A percentile compares a stretch with the other conserved stretches of the same genome.
Conservation (phyloP, 73 alveolate genomes). For the Durusdinium trenchii region DNA sequence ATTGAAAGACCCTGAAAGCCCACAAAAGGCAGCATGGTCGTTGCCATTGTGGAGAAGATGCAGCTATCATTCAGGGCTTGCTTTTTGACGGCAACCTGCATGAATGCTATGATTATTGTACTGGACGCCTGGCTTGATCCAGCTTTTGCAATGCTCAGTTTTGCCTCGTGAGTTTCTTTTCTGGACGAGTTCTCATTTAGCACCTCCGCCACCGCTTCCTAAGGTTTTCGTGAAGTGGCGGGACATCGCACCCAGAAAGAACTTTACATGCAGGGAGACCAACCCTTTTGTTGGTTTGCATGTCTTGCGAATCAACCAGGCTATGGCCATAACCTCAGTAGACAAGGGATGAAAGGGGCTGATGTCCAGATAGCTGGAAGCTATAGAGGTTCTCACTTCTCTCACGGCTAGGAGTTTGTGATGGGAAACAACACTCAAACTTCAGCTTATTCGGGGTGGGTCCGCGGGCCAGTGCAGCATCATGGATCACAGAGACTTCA, state of each 20-base stretch:
- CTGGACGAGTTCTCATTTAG: too few species aligned
- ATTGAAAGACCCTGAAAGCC: too few species aligned
- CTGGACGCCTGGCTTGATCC: background rate
- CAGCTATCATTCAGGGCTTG: conserved; percentile 8
- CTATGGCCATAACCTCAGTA: conserved; percentile 35
- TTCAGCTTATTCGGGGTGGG: background rate
- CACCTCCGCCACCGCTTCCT: background rate
- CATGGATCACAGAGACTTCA: background rate
- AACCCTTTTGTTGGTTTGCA: conserved; percentile 37
- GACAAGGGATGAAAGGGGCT: background rate
- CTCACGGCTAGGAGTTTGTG: background rate
- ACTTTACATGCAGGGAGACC: conserved; percentile 22
- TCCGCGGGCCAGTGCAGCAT: background rate
- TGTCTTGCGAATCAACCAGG: background rate
- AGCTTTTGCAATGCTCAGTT: background rate
- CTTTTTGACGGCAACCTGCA: conserved; percentile 15
- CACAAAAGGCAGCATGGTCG: conserved; percentile 26
- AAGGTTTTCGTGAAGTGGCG: conserved; percentile 37
- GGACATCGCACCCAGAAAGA: conserved; percentile 58
- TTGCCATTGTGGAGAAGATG: background rate
- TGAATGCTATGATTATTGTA: conserved; percentile 15
- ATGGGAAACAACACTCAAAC: background rate
- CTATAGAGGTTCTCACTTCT: background rate
- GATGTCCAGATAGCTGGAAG: too few species aligned
- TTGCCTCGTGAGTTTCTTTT: too few species aligned